Evolutionary conservation across 345 rosid species (phyloP), one percentile per base, ranked within the genome.

Genomic region (Eucalyptus cloeziana): DNA sequence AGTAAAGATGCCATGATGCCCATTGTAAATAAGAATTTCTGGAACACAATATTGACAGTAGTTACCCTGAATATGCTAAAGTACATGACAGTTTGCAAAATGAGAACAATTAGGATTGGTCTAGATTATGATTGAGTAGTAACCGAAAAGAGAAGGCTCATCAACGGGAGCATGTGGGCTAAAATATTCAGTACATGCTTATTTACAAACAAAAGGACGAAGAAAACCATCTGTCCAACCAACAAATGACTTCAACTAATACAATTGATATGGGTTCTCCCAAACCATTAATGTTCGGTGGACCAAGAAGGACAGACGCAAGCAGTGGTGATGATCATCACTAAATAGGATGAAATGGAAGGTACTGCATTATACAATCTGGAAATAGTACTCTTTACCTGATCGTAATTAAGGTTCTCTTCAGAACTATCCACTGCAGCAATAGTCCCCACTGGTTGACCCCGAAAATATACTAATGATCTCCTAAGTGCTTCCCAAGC

Each of bases 351-450:
- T 24, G 49, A n/a, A 80, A 37, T 11, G 40, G 80, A 88, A 58
- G 50, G 50, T 58, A 24, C 45, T 37, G 27, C 71, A 5, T n/a
- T 30, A 51, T 88, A 37, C 69, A 81, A 33, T 49, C 19, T 13
- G 30, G 40, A 49, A 81, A 40, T 83, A 40, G 21, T 51, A 85
- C 37, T 60, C 60, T 24, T 89, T 76, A 97, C 99, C 98, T 98
- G 99, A 94, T 98, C 98, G 86, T 98, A 98, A 92, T 98, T 98
- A 44, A 96, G 94, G 19, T 96, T 94, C 86, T 98, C 99, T 13
- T 93, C 99, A 19, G 98, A 93, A 87, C 87, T 95, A 90, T 98
- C 98, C 88, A 94, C 91, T 0, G 99, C 99, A 44, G 99, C 98
- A 67, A 98, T 97, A 2, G 99, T 96, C 49, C 99, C 99, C 64